Conservation (phyloP, 345 rosid species). For the Odontarrhena argentea region DNA sequence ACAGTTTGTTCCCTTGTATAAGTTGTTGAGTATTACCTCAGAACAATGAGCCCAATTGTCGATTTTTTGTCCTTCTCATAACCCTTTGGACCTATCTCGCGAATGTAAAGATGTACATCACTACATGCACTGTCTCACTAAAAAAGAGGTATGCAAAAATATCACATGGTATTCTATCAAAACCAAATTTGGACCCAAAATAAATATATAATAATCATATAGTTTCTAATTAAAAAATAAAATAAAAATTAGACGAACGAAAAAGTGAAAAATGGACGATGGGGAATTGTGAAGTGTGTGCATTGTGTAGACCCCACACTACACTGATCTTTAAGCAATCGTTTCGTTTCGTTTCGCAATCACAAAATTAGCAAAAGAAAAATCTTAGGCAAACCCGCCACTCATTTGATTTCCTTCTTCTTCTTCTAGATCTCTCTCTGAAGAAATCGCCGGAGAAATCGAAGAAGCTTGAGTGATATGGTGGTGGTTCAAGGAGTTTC, state of each 20-base stretch:
- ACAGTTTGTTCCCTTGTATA: constrained; percentile 6
- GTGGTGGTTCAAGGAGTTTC: constrained; percentile 38
- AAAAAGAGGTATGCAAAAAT: neutral
- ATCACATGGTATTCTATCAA: neutral
- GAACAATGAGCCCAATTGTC: neutral
- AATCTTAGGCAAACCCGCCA: constrained; percentile 29
- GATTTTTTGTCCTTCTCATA: no score
- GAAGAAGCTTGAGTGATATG: constrained; percentile 30
- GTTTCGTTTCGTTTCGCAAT: constrained; percentile 24
- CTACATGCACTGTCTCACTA: constrained; percentile 11
- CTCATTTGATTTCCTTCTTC: constrained; percentile 31
- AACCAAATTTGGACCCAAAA: constrained; percentile 14
- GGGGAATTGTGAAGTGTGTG: constrained; percentile 24
- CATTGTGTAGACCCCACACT: constrained; percentile 26
- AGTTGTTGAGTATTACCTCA: neutral
- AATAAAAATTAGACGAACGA: neutral
- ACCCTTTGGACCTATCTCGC: neutral
- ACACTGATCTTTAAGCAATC: constrained; percentile 42
- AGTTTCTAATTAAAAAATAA: neutral
- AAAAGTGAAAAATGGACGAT: constrained; percentile 39
- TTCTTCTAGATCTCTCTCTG: constrained; percentile 19
- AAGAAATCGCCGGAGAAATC: constrained; percentile 23
- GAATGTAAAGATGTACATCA: neutral
- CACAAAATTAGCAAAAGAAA: constrained; percentile 19
- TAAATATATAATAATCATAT: neutral